phyloP scores from a whole-genome alignment of 2,329 filamentous ascomycete genomes.

The Grosmannia penicillata region DNA sequence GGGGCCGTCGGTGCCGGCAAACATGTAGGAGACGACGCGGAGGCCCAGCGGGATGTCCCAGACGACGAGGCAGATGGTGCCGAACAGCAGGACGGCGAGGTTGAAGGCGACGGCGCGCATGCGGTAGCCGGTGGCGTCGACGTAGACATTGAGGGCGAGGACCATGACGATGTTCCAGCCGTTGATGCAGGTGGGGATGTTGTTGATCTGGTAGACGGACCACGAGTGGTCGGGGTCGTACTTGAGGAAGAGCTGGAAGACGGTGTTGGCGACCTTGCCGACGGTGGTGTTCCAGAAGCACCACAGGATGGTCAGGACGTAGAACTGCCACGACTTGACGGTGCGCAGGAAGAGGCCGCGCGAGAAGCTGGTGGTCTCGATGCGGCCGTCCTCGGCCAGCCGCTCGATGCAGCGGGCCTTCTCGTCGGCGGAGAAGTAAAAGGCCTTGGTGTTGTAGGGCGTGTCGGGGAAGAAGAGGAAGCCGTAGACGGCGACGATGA shows the following conservation, averaged over 20 bases:
- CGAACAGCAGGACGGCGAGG: conserved; percentile 14
- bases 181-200: conserved; percentile 16
- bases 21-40: conserved; percentile 19
- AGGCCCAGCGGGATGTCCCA: conserved; percentile 19
- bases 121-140: conserved; percentile 18
- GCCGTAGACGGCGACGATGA: conserved; percentile 35
- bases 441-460: conserved; percentile 21
- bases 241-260: conserved; percentile 15
- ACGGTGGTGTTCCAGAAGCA: conserved; percentile 8
- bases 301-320: conserved; percentile 15
- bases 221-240: conserved; percentile 14
- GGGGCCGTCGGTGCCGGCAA: conserved; percentile 20
- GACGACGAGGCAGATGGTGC: conserved; percentile 16
- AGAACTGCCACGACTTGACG: conserved; percentile 14
- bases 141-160: conserved; percentile 13
- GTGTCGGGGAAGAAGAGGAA: conserved; percentile 33
- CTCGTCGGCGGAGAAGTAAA: conserved; percentile 19
- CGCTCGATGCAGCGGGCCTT: conserved; percentile 24
- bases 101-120: conserved; percentile 15
- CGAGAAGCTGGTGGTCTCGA: conserved; percentile 12
- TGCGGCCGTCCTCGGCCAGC: conserved; percentile 14
- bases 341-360: conserved; percentile 12
- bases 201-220: conserved; percentile 16
- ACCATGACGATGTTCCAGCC: conserved; percentile 16
- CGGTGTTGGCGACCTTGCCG: conserved; percentile 9